phyloP scores from a whole-genome alignment of 192 early-diverging fungal genomes.

The Lunasporangiospora selenospora region DNA sequence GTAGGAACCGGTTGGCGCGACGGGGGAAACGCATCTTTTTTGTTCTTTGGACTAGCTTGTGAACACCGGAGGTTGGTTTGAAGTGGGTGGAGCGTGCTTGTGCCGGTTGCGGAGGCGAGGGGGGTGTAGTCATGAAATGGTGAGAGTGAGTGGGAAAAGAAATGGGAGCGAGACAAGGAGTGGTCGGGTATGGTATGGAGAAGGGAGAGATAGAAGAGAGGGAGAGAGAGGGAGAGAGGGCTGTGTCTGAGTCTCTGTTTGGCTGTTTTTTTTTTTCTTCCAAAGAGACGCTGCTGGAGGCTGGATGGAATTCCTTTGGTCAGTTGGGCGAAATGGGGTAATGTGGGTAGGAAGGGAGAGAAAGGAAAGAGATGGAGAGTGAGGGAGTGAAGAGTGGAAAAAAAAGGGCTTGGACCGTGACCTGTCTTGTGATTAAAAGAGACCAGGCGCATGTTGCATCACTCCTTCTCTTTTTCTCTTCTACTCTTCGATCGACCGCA shows the following conservation, averaged over 20 bases:
- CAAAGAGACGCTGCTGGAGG: too few species aligned
- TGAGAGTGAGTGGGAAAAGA: not conserved
- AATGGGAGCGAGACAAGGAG: not conserved
- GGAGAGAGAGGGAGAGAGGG: too few species aligned
- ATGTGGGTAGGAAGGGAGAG: not conserved
- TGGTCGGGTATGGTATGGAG: too few species aligned
- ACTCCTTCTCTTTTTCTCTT: not conserved
- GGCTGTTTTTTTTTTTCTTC: too few species aligned
- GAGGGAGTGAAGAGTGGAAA: too few species aligned
- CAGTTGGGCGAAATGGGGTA: too few species aligned
- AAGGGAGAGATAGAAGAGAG: not conserved
- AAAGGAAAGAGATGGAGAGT: not conserved
- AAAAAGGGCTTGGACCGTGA: too few species aligned
- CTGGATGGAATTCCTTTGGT: too few species aligned
- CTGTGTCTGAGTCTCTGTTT: too few species aligned
- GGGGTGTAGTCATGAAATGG: not conserved
- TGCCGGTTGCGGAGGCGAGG: conserved; percentile 8
- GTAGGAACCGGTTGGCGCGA: conserved; percentile 35
- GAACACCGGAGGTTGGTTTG: conserved; percentile 22
- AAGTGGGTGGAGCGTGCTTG: conserved; percentile 20
- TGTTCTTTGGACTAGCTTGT: conserved; percentile 38
- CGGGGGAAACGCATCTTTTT: conserved; percentile 49
- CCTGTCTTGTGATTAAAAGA: too few species aligned
- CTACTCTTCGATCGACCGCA: not conserved
- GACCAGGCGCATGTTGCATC: too few species aligned